Base-by-base conservation (phyloP, 495 filamentous ascomycete genomes). In the Parathielavia appendiculata region DNA sequence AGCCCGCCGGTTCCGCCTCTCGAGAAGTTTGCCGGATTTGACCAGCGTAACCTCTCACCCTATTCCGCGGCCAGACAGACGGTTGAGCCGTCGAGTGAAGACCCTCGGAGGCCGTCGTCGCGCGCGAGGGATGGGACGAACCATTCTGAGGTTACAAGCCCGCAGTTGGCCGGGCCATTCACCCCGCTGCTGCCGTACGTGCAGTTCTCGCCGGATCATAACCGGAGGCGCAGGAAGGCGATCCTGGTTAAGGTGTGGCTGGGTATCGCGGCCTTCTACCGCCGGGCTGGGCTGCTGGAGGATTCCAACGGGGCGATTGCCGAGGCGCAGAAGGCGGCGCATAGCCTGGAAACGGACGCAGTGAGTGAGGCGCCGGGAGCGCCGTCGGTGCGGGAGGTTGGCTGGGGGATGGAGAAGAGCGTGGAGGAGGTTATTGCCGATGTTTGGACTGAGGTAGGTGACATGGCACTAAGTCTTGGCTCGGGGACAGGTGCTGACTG, bases 181-280 rank as follows among this genome's bases (percentile, higher is more conserved):
- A 30, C 68, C n/a, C 66, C 66, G 17, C 59, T 75, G 34, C 63
- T 80, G 46, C 79, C 79, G 17, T 66, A 69, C 7, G 76, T 81
- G 20, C 75, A 79, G 40, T 81, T 83, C 58, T 63, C 80, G 1
- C 73, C 73, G 40, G 71, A 75, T 0, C 76, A 82, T 60, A 66
- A 70, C 43, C 77, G 80, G 59, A 82, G 82, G 52, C 83, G 82
- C 57, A 77, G 85, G 22, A 78, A 79, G 36, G 78, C 78, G 6
- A 71, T 86, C 63, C 78, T 96, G 7, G 76, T 87, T n/a, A 84
- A 83, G 54, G 83, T 95, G 22, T 98, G 93, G 93, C 79, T 96
- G 13, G 85, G 91, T 58, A 91, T 96, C 48, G 85, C 89, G 4
- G 86, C 86, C 0, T 83, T 97, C 53, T 97, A 98, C 65, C 83